Base-by-base conservation (phyloP, 148 eudicot species). In the Mesembryanthemum crystallinum region DNA sequence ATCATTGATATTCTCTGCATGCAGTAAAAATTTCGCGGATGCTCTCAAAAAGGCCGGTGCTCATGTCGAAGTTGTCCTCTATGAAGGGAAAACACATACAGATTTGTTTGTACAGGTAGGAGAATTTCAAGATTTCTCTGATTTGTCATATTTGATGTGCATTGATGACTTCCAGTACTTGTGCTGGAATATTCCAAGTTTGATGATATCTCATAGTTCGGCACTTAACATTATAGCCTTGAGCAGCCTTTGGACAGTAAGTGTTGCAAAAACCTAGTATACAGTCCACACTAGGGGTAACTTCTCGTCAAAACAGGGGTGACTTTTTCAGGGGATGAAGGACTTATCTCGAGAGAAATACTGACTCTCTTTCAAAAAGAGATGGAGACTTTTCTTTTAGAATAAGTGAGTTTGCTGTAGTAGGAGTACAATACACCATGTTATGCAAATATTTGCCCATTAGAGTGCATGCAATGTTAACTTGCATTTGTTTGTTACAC, bases 81-180 rank as follows among this genome's bases (percentile, higher is more conserved):
- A 80, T 72, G 78, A 86, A 64, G 99, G 99, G 24, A 95, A 95
- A 86, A 88, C 94, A 32, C 99, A 95, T 78, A 92, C 97, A 13
- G 97, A 95, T 85, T 74, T 95, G 75, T 90, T 95, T 85, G 86
- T 92, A 49, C 97, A 95, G 79, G 99, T 92, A 73, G 79, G 83
- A 75, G 17, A 67, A 5, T 11, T 33, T 23, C 7, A 68, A 49
- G 25, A 17, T 35, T 13, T 33, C 47, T n/a, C 32, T 11, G 43
- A 58, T 59, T 72, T 24, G 17, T 29, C 18, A 23, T 14, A 29
- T 18, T 54, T 18, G n/a, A n/a, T n/a, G n/a, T n/a, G n/a, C n/a
- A n/a, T n/a, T n/a, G n/a, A 45, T 52, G 15, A 52, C 18, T 52
- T 52, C 4, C 15, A 52, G 4, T n/a, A n/a, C n/a, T 52, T 52